These are phyloP conservation scores for Oenanthe sinensis DNA, from an alignment of 129 eudicot species.

Conservation along the genomic window DNA sequence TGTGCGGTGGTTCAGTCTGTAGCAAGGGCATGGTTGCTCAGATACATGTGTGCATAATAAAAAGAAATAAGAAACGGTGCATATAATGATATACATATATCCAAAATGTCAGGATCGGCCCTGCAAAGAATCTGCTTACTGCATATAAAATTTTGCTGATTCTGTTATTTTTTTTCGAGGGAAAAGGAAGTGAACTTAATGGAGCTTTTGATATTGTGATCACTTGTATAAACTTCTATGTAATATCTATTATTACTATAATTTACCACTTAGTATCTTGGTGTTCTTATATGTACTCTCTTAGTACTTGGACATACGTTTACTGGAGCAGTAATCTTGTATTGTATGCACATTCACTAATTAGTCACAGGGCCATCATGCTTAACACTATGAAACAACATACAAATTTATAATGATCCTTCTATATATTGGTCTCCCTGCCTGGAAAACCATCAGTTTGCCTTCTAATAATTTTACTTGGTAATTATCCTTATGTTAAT, in stretches of 20 bases:
- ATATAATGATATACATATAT: too few species aligned
- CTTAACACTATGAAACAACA: not conserved
- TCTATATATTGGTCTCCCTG: not conserved
- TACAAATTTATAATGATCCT: not conserved
- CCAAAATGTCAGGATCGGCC: too few species aligned
- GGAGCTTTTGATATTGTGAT: too few species aligned
- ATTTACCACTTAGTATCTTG: not conserved
- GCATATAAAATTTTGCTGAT: too few species aligned
- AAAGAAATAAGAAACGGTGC: too few species aligned
- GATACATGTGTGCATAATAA: too few species aligned
- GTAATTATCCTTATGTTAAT: not conserved
- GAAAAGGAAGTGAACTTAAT: too few species aligned
- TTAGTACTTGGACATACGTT: not conserved
- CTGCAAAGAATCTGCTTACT: too few species aligned
- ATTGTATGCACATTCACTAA: not conserved
- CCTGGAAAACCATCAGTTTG: not conserved
- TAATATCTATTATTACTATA: not conserved
- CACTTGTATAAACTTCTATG: too few species aligned
- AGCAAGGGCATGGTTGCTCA: too few species aligned
- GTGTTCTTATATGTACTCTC: not conserved
- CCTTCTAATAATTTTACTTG: not conserved
- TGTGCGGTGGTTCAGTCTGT: too few species aligned
- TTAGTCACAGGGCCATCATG: not conserved
- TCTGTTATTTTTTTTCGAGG: too few species aligned
- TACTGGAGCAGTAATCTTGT: not conserved